A percentile compares a stretch with the other conserved stretches of the same genome.
phyloP scores from a whole-genome alignment of 805 yeast genomes.

The Lipomyces yamadae region DNA sequence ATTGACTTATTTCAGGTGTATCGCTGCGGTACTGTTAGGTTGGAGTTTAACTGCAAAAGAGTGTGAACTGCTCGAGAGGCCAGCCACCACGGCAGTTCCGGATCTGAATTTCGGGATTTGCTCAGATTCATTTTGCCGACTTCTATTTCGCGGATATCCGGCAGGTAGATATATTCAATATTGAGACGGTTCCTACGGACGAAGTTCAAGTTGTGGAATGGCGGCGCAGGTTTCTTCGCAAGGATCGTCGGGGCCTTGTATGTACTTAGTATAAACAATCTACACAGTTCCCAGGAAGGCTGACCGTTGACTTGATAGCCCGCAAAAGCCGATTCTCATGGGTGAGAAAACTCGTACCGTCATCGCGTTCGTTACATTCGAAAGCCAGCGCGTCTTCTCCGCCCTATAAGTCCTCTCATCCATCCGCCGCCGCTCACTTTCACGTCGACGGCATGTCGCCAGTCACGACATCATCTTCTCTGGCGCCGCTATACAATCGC shows the following conservation, averaged over 20 bases:
- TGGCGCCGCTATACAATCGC: slow-evolving; percentile 28
- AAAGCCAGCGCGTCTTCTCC: slow-evolving; percentile 6
- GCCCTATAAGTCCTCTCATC: not conserved
- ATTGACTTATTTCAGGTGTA: too few species aligned
- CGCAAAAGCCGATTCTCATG: slow-evolving; percentile 35
- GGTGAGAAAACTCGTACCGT: slow-evolving; percentile 33
- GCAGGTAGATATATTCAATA: too few species aligned
- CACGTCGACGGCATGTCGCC: slow-evolving; percentile 7
- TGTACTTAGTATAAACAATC: not conserved
- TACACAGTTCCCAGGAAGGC: not conserved
- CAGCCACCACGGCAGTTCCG: too few species aligned
- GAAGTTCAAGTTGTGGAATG: not conserved
- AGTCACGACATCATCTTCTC: slow-evolving; percentile 27
- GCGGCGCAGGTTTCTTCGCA: not conserved
- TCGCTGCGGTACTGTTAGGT: too few species aligned
- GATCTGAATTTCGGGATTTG: too few species aligned
- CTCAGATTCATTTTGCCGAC: too few species aligned
- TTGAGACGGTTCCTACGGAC: not conserved
- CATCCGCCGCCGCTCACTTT: not conserved
- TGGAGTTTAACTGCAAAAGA: too few species aligned
- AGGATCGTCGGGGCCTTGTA: not conserved
- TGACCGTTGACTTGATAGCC: slow-evolving; percentile 1
- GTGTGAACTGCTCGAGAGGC: too few species aligned
- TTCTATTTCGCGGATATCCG: too few species aligned
- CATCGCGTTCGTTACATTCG: slow-evolving; percentile 14